Percentiles rank a stretch among this genome's conserved stretches.
Evolutionary conservation across 768 basidiomycete species (phyloP).

Genomic region (Boletus rubescentipes): DNA sequence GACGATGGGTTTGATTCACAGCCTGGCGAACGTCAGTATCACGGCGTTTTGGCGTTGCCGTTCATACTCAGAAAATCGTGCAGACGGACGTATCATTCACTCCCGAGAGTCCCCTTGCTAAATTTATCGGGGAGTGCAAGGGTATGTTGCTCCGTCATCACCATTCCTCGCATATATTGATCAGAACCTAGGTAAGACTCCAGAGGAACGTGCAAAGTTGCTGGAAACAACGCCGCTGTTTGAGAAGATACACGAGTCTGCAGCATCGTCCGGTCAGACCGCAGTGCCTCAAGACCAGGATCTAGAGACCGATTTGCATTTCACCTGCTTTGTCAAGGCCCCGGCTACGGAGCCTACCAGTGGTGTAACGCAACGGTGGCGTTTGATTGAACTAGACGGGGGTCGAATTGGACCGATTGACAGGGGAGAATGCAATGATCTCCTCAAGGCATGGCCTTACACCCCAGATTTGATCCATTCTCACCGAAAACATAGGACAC

Average conservation of each 20-base stretch:
- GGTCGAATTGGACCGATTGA: conserved; percentile 77
- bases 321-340: conserved; percentile 81
- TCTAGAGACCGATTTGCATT: conserved; percentile 77
- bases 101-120: conserved; percentile 58
- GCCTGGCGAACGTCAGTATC: conserved; percentile 70
- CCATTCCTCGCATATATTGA: neutral
- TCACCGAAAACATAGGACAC: conserved; percentile 37
- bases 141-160: conserved; percentile 36
- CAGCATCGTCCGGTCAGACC: conserved; percentile 70
- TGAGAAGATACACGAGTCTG: conserved; percentile 70
- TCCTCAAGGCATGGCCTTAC: conserved; percentile 48
- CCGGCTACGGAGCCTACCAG: conserved; percentile 37
- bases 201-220: conserved; percentile 69
- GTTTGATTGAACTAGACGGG: conserved; percentile 86
- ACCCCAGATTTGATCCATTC: neutral
- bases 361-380: conserved; percentile 30
- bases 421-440: conserved; percentile 58
- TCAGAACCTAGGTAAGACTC: conserved; percentile 53
- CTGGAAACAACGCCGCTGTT: conserved; percentile 80
- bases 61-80: neutral
- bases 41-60: conserved; percentile 1
- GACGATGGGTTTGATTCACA: conserved; percentile 83
- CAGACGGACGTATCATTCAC: conserved; percentile 58
- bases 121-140: conserved; percentile 65
- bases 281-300: conserved; percentile 57